These are phyloP conservation scores for Aureobasidium lini DNA, from an alignment of 2,329 filamentous ascomycete species.

Conservation along the genomic window DNA sequence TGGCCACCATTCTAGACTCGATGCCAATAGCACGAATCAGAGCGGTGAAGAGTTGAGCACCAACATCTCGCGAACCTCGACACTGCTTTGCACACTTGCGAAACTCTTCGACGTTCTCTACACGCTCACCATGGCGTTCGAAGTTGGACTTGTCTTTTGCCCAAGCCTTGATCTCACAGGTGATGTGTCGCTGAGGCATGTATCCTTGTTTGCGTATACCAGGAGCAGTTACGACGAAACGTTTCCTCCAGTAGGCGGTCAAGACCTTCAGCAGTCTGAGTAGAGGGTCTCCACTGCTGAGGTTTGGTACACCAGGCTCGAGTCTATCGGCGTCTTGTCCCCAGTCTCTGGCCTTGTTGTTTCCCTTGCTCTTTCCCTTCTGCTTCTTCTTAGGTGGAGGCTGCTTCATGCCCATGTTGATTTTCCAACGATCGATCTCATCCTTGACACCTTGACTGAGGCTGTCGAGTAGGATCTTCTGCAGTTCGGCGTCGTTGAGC, in stretches of 20 bases:
- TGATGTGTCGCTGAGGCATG: slow-evolving; percentile 65
- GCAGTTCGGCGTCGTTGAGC: slow-evolving; percentile 68
- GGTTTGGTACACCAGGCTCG: slow-evolving; percentile 63
- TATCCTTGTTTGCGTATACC: slow-evolving; percentile 87
- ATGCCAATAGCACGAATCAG: slow-evolving; percentile 72
- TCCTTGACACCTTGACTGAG: slow-evolving; percentile 60
- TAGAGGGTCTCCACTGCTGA: slow-evolving; percentile 77
- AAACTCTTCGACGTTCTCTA: slow-evolving; percentile 61
- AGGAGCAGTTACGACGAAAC: slow-evolving; percentile 69
- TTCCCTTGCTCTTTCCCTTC: slow-evolving; percentile 35
- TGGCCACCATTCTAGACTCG: slow-evolving; percentile 76
- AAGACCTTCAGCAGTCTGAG: slow-evolving; percentile 68
- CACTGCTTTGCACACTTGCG: slow-evolving; percentile 60
- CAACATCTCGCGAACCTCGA: slow-evolving; percentile 77
- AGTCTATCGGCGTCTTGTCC: slow-evolving; percentile 58
- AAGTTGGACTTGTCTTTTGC: slow-evolving; percentile 55
- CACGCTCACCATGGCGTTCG: slow-evolving; percentile 66
- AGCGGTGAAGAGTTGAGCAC: slow-evolving; percentile 83
- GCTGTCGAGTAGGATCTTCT: slow-evolving; percentile 68
- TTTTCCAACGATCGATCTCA: slow-evolving; percentile 66
- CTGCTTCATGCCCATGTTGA: slow-evolving; percentile 53
- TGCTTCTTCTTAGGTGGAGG: slow-evolving; percentile 35
- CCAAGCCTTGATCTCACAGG: slow-evolving; percentile 66
- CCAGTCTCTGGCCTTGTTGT: slow-evolving; percentile 59
- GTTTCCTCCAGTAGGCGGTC: slow-evolving; percentile 80